Base-by-base conservation (phyloP, 2,329 filamentous ascomycete species). In the Clonostachys byssicola region DNA sequence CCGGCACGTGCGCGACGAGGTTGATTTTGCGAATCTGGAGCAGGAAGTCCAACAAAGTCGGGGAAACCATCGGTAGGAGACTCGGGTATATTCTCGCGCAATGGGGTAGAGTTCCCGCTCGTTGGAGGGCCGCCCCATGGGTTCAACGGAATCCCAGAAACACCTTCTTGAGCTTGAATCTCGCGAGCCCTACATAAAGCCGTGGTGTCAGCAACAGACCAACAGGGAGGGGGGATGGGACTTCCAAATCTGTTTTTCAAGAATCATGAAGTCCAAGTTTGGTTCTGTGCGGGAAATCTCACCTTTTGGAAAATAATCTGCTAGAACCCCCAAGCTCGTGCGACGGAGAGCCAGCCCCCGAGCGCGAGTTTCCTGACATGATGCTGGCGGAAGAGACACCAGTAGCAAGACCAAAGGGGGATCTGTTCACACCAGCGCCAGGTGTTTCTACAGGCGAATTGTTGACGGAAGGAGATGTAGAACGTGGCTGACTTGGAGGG, bases 21-120 rank as follows among this genome's bases (percentile, higher is more conserved):
- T 58, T 87, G 78, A 47, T 86, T 83, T 51, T 86, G 63, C 49
- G 74, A 78, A 53, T 85, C 80, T 54, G 86, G 80, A 9, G 85
- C 78, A 40, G 87, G 79, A 40, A 88, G 77, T 57, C 85, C 82
- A 53, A 87, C 80, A 63, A 96, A 90, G 66, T 96, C 92, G 49
- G 94, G 92, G 59, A 97, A 97, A 56, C 89, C 92, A 72, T 96
- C 92, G 55, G 88, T 94, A 34, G 94, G 94, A 35, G 92, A 96
- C 71, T 99, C 94, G 53, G 92, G 92, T 51, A 99, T 97, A 55
- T 92, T 96, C 73, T 97, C 94, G 61, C 94, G 89, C 45, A 99
- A 80, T 56, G 94, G 94, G 40, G 92, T 96, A 17, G 92, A 96
- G 67, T 96, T 92, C 54, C 92, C 94, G 65, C 92, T 96, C 47